Evolutionary conservation across 257 asterid species (phyloP).

Genomic region (Galeopsis tetrahit): DNA sequence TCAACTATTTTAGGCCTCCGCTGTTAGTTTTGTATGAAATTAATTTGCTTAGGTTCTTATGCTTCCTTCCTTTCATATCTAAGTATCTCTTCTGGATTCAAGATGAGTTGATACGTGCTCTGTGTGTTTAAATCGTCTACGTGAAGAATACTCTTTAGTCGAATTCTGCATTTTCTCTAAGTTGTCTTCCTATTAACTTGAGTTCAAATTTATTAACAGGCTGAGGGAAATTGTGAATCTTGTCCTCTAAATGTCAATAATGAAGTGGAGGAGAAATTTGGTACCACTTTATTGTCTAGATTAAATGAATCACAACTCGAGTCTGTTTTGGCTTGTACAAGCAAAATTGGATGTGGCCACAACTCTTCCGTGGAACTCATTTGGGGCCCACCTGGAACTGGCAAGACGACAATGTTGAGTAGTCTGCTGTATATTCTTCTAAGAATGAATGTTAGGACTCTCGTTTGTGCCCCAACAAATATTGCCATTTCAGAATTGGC

Average conservation of each 20-base stretch:
- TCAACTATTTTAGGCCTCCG: not conserved
- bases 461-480: constrained; percentile 1
- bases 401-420: not conserved
- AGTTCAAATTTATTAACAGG: not conserved
- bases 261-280: constrained; percentile 1
- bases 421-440: not conserved
- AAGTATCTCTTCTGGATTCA: too few relatives aligned
- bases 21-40: not conserved
- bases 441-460: not conserved
- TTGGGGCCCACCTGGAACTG: not conserved
- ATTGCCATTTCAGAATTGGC: not conserved
- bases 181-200: not conserved
- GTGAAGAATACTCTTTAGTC: too few relatives aligned
- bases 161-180: not conserved
- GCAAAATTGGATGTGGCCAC: not conserved
- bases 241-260: not conserved
- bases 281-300: not conserved
- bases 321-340: not conserved
- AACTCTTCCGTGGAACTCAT: not conserved
- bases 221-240: not conserved
- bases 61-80: not conserved
- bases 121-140: too few relatives aligned
- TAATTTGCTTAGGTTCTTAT: not conserved
- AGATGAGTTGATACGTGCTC: too few relatives aligned
- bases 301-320: not conserved